These are phyloP conservation scores for Colletotrichum lupini DNA, from an alignment of 2,329 filamentous ascomycete species.

Conservation along the genomic window DNA sequence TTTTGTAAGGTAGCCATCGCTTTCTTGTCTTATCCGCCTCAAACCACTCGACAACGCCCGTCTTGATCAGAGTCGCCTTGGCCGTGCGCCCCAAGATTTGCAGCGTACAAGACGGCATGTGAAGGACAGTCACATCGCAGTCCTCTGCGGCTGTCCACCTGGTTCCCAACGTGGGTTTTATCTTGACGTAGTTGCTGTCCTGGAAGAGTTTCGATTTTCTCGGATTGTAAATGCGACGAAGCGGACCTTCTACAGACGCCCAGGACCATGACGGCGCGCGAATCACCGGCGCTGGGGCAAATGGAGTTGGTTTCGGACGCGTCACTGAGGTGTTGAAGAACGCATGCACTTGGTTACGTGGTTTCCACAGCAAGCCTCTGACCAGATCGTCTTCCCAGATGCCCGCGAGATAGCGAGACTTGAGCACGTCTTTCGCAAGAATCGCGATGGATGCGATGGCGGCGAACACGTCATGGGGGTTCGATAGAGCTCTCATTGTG, in stretches of 20 bases:
- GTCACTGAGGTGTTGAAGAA: neutral
- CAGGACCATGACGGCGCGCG: constrained; percentile 25
- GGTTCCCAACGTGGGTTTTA: neutral
- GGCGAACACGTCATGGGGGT: constrained; percentile 21
- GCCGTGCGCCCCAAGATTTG: neutral
- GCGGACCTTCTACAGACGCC: constrained; percentile 16
- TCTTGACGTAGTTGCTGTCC: neutral
- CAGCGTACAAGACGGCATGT: constrained; percentile 13
- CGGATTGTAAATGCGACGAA: neutral
- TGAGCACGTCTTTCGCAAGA: constrained; percentile 3
- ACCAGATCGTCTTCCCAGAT: constrained; percentile 17
- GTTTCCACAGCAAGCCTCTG: constrained; percentile 22
- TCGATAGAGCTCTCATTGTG: constrained; percentile 10
- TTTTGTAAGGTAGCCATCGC: neutral
- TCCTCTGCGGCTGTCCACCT: constrained; percentile 1
- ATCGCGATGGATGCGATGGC: constrained; percentile 23
- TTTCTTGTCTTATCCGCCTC: neutral
- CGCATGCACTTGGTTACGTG: neutral
- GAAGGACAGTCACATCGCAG: neutral
- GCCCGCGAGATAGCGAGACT: constrained; percentile 7
- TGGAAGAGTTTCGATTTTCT: neutral
- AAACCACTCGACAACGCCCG: neutral
- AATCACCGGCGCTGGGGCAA: constrained; percentile 8
- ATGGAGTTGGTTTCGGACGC: constrained; percentile 1
- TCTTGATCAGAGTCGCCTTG: neutral